Evolutionary conservation across 2,329 filamentous ascomycete species (phyloP).

Genomic region (Fusarium setosum): DNA sequence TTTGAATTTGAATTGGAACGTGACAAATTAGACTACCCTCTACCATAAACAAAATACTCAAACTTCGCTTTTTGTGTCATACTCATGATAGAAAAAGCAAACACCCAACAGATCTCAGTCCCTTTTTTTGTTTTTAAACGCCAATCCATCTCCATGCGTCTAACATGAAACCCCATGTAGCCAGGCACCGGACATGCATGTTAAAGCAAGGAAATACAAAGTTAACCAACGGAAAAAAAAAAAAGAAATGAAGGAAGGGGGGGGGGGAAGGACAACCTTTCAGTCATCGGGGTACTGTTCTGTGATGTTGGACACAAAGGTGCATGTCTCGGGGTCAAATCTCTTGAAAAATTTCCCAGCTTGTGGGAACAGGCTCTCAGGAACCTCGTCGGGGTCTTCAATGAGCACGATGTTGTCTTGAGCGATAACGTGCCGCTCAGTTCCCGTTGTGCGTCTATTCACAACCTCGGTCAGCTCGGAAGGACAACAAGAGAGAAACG

Average conservation of each 20-base stretch:
- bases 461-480: constrained; percentile 9
- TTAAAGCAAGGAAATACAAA: constrained; percentile 1
- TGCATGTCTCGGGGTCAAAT: constrained; percentile 74
- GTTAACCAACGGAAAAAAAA: neutral
- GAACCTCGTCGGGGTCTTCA: constrained; percentile 57
- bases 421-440: constrained; percentile 54
- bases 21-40: constrained; percentile 16
- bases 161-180: neutral
- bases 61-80: neutral
- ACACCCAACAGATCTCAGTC: neutral
- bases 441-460: constrained; percentile 47
- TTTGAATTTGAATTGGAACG: neutral
- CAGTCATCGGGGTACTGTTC: constrained; percentile 91
- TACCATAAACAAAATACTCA: neutral
- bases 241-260: neutral
- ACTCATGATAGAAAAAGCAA: neutral
- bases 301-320: constrained; percentile 83
- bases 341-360: constrained; percentile 91
- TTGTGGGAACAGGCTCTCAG: constrained; percentile 70
- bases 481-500: neutral
- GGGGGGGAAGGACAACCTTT: constrained; percentile 5
- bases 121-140: constrained; percentile 1
- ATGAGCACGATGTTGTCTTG: constrained; percentile 84
- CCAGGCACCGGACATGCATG: constrained; percentile 10
- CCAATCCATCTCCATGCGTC: constrained; percentile 1